Conservation (phyloP, 306 rosid genomes). For the Crotalaria pallida region DNA sequence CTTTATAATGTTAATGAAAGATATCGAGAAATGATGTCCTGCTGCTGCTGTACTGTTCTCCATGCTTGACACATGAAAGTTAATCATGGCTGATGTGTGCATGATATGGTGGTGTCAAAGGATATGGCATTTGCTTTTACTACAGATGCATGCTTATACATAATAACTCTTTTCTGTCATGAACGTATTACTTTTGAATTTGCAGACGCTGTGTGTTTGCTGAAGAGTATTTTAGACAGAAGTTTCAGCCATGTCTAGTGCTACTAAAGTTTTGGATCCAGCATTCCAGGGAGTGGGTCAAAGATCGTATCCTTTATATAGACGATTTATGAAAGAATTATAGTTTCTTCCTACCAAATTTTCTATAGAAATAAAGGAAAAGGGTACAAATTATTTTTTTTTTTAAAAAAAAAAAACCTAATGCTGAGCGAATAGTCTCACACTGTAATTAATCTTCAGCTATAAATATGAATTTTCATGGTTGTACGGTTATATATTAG, state of each 20-base stretch:
- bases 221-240: slow-evolving; percentile 32
- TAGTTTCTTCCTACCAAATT: neutral
- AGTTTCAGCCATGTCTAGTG: slow-evolving; percentile 70
- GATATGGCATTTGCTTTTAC: slow-evolving; percentile 5
- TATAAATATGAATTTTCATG: slow-evolving; percentile 20
- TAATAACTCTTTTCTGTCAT: slow-evolving; percentile 28
- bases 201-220: slow-evolving; percentile 29
- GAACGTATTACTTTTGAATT: slow-evolving; percentile 32
- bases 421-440: neutral
- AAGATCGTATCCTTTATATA: slow-evolving; percentile 79
- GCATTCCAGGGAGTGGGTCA: slow-evolving; percentile 99
- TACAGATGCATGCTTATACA: slow-evolving; percentile 9
- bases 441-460: neutral
- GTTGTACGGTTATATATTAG: slow-evolving; percentile 15
- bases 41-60: neutral
- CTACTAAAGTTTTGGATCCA: slow-evolving; percentile 85
- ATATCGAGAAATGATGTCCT: neutral
- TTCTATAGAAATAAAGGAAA: neutral
- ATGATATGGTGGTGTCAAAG: slow-evolving; percentile 11
- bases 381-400: neutral
- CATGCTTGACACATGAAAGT: neutral
- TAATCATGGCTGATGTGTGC: neutral
- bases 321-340: slow-evolving; percentile 19
- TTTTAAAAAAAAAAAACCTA: neutral
- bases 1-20: slow-evolving; percentile 1